Evolutionary conservation across 2,329 filamentous ascomycete species (phyloP), one percentile per base, ranked within the genome.

Genomic region (Monosporascus sp.): DNA sequence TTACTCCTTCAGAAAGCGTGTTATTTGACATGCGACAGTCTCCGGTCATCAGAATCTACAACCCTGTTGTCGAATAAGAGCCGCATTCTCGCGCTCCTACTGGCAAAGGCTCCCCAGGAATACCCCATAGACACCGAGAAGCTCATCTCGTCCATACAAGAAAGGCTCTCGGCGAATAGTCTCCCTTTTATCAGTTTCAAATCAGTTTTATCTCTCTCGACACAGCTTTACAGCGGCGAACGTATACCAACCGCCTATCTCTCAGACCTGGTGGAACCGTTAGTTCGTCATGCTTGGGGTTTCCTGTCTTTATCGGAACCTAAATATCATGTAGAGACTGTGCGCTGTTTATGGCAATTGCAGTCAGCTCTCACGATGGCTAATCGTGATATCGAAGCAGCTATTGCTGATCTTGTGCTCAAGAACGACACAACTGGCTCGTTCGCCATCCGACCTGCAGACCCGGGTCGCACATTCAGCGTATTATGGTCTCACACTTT

Each of bases 271-370:
- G 81, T 93, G 5, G 77, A 83, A 20, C 78, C 82, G 27, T 73
- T 97, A 22, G 84, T 94, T 17, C 76, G 76, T 2, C 81, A 86
- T 52, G 79, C 93, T 0, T 99, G 94, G 94, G 70, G 74, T 5
- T 90, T 89, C 63, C 72, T 99, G 39, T 89, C 90, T 0, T 86
- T 89, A n/a, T 79, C 85, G 14, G 85, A 86, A 57, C 91, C 92
- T 0, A 96, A 96, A 65, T 95, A 93, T 60, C 94, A 97, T 65
- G 92, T 99, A 34, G 95, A 99, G 72, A 86, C 91, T 18, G 89
- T 95, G 8, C 84, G 89, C 53, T 87, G 85, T 60, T 74, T 99
- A 39, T 96, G 94, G 89, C 84, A 90, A 59, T 74, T 99, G 49
- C 91, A 97, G 61, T 82, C 79, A 24, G 80, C 84, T 1, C 79